A percentile compares a stretch with the other conserved stretches of the same genome.
phyloP scores from a whole-genome alignment of 164 flowering plant genomes.

The Magnolia changhungtana region DNA sequence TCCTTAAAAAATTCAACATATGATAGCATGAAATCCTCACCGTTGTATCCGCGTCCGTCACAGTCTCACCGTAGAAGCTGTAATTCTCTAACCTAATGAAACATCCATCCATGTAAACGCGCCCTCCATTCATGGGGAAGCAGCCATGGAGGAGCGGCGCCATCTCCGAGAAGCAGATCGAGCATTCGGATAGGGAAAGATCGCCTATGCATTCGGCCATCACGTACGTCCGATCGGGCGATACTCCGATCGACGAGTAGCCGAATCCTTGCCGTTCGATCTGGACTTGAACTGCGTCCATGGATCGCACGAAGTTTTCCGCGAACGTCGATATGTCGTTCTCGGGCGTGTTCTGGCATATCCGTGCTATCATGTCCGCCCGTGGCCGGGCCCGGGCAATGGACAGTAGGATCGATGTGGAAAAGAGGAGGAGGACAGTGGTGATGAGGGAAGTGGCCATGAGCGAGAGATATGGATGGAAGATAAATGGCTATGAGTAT shows the following conservation, averaged over 20 bases:
- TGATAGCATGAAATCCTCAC: background rate
- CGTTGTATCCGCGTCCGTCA: background rate
- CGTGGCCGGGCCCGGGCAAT: background rate
- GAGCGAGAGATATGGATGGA: background rate
- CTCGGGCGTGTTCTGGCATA: background rate
- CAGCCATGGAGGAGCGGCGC: background rate
- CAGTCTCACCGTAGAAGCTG: conserved; percentile 1
- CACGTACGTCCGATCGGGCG: background rate
- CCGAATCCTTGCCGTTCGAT: background rate
- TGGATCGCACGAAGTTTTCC: background rate
- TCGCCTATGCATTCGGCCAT: conserved; percentile 2
- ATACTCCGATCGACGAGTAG: background rate
- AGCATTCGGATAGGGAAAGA: background rate
- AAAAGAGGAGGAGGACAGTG: background rate
- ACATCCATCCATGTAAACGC: conserved; percentile 12
- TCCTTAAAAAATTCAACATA: background rate
- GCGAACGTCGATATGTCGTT: background rate
- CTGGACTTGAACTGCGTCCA: background rate
- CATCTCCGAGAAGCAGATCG: conserved; percentile 4
- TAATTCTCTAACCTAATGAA: conserved; percentile 13
- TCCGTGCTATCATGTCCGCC: background rate
- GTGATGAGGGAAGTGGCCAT: background rate
- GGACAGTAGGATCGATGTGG: background rate
- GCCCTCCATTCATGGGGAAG: conserved; percentile 3
- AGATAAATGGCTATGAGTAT: too few relatives aligned